Conservation (phyloP, 805 yeast species). For the Metschnikowia similis region DNA sequence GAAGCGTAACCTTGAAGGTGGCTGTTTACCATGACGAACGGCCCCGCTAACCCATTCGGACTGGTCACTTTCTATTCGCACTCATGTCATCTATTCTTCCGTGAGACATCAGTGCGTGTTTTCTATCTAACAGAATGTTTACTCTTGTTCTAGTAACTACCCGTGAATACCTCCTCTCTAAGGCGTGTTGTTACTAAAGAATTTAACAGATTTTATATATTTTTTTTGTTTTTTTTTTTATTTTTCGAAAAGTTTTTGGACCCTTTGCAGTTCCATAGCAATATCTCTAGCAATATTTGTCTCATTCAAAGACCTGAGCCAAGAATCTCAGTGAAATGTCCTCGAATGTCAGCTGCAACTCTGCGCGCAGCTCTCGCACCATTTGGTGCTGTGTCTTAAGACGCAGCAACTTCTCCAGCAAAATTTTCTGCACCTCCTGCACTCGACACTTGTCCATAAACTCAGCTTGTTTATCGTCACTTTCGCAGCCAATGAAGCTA, state of each 20-base stretch:
- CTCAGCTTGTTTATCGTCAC: neutral
- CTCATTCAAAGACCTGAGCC: neutral
- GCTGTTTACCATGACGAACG: too few relatives aligned
- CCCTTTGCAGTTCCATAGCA: too few relatives aligned
- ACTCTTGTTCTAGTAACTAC: too few relatives aligned
- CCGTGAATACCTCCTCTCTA: too few relatives aligned
- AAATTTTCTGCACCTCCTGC: neutral
- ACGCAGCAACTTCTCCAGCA: constrained; percentile 1
- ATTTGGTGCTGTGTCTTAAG: neutral
- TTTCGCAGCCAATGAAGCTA: constrained; percentile 2
- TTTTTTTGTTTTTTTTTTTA: neutral
- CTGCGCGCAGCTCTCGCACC: neutral
- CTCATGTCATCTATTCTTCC: too few relatives aligned
- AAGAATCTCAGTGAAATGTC: neutral
- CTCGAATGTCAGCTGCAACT: neutral
- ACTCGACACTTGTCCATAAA: neutral
- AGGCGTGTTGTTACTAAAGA: too few relatives aligned
- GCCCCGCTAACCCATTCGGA: too few relatives aligned
- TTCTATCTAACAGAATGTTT: too few relatives aligned
- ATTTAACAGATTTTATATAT: neutral
- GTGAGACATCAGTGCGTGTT: too few relatives aligned
- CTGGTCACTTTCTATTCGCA: too few relatives aligned
- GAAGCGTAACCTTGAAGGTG: too few relatives aligned
- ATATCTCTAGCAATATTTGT: neutral
- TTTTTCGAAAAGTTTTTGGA: neutral